These are phyloP conservation scores for Achaetomium macrosporum DNA, from an alignment of 2,329 filamentous ascomycete species.

Conservation along the genomic window DNA sequence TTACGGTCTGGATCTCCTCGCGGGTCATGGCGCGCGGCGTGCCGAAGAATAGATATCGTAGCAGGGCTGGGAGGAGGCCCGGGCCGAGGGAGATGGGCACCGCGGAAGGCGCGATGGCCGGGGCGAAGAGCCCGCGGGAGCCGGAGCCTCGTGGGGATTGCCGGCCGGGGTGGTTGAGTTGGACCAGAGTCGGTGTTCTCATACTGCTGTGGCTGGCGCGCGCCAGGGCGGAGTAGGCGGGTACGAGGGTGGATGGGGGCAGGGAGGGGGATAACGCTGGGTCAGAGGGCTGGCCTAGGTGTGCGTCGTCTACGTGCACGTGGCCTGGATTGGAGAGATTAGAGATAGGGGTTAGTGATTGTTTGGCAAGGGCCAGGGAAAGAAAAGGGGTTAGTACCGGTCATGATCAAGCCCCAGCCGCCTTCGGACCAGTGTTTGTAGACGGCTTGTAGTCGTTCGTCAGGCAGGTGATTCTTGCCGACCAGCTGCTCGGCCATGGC, in stretches of 20 bases:
- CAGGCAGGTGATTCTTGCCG: constrained; percentile 38
- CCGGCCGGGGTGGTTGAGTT: constrained; percentile 58
- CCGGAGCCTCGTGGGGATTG: constrained; percentile 34
- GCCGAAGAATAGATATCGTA: constrained; percentile 39
- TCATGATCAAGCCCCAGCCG: constrained; percentile 49
- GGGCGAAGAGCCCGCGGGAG: constrained; percentile 41
- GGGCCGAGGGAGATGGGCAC: constrained; percentile 38
- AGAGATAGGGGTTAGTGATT: neutral
- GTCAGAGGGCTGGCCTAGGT: constrained; percentile 34
- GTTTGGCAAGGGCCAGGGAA: neutral
- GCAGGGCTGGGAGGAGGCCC: constrained; percentile 30
- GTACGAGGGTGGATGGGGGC: constrained; percentile 26
- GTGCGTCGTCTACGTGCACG: constrained; percentile 37
- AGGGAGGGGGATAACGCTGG: constrained; percentile 30
- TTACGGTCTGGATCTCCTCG: constrained; percentile 48
- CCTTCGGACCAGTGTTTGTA: constrained; percentile 51
- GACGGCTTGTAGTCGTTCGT: constrained; percentile 35
- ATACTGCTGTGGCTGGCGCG: constrained; percentile 44
- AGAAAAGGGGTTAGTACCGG: constrained; percentile 27
- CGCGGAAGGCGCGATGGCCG: constrained; percentile 40
- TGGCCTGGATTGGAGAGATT: constrained; percentile 32
- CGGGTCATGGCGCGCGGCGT: constrained; percentile 51
- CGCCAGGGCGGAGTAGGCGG: constrained; percentile 35
- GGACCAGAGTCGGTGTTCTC: constrained; percentile 49
- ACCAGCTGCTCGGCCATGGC: constrained; percentile 45